Base-by-base conservation (phyloP, 2,329 filamentous ascomycete species). In the Fusarium pininemorale region DNA sequence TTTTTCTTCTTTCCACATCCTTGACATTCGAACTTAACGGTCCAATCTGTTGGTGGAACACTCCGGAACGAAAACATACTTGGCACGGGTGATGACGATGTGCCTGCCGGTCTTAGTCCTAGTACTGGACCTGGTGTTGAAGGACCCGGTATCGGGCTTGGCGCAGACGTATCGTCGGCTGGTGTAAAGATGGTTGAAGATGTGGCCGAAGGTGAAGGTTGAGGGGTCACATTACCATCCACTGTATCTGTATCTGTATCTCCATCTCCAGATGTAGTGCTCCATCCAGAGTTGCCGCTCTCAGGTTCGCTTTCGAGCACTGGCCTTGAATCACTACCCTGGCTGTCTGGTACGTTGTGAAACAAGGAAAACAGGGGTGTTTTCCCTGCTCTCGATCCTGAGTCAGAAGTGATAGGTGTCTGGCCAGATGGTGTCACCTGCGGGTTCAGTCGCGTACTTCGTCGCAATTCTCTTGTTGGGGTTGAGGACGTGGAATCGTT, bases 101-200 rank as follows among this genome's bases (percentile, higher is more conserved):
- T 5, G 16, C 16, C 16, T 5, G 11, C 16, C 6, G 11, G 5
- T 6, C 42, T 45, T 5, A 8, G 12, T 13, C 16, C 24, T 45
- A 9, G 1, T 9, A 1, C 6, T 26, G 42, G 24, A 4, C 8
- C 24, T 26, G 9, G 0, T 26, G 7, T 7, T 20, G 16, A 45
- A 2, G 6, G 7, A 20, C 7, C 10, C 1, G 7, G 42, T 18
- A 0, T 0, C 0, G 3, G n/a, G 0, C 1, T 20, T 12, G 0
- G 24, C 6, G 12, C 12, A 45, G 42, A 45, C 4, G 0, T 4
- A 8, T 45, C 1, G 3, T 45, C 12, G 1, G 42, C 14, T 1
- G 42, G 42, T 4, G 42, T 26, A 9, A 45, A 20, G 5, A 45
- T 45, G 12, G 16, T 26, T 26, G 42, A 26, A 26, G 12, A 45